A percentile compares a stretch with the other conserved stretches of the same genome.
Conservation (phyloP, 1,139 yeast genomes). For the Pichiaceae sp. region DNA sequence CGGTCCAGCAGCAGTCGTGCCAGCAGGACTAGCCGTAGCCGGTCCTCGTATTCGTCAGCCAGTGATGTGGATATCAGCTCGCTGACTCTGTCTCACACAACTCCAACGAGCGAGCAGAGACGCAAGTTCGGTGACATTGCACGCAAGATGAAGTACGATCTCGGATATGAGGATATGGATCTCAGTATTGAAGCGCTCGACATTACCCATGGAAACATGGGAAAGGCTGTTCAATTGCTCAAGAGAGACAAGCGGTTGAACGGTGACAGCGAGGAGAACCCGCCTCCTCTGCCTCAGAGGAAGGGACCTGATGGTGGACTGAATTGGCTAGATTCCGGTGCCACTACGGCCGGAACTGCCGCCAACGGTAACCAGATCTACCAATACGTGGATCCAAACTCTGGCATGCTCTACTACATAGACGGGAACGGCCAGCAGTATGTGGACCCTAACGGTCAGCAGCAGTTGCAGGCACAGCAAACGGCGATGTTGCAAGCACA, state of each 20-base stretch:
- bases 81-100: slow-evolving; percentile 18
- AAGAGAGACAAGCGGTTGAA: slow-evolving; percentile 18
- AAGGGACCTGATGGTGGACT: slow-evolving; percentile 24
- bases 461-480: slow-evolving; percentile 40
- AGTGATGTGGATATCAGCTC: neutral
- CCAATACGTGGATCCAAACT: slow-evolving; percentile 55
- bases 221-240: slow-evolving; percentile 40
- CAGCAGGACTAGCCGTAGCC: slow-evolving; percentile 4
- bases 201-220: slow-evolving; percentile 39
- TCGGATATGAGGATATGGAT: slow-evolving; percentile 42
- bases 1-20: neutral
- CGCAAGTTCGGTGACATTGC: slow-evolving; percentile 33
- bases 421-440: slow-evolving; percentile 54
- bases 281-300: slow-evolving; percentile 42
- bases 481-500: slow-evolving; percentile 21
- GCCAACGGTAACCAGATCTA: slow-evolving; percentile 28
- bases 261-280: slow-evolving; percentile 10
- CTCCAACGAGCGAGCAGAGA: slow-evolving; percentile 34
- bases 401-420: slow-evolving; percentile 52
- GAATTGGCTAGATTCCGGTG: slow-evolving; percentile 22
- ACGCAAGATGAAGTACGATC: slow-evolving; percentile 30
- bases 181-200: slow-evolving; percentile 42
- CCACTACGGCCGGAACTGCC: slow-evolving; percentile 14
- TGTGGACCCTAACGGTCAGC: slow-evolving; percentile 48
- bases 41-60: neutral